Base-by-base conservation (phyloP, 2,329 filamentous ascomycete genomes). In the Claviceps spartinae region DNA sequence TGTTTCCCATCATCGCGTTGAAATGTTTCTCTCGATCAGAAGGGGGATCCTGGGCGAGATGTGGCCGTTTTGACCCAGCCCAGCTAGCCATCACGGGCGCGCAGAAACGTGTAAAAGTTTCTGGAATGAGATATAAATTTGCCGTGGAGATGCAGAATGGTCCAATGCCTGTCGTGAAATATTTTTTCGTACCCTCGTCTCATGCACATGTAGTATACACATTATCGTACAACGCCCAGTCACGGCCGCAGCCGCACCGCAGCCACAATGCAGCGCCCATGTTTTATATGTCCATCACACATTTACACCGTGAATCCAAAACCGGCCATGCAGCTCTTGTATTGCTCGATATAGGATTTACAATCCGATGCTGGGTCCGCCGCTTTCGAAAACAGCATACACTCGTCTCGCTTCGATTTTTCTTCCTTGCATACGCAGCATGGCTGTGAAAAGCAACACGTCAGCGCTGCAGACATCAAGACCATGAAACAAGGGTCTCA, bases 351-450 rank as follows among this genome's bases (percentile, higher is more conserved):
- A 56, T 88, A 78, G 49, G 83, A 78, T 68, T 83, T 78, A 77
- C 93, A 98, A 62, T 94, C 89, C 63, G 81, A 77, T 61, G 87
- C 79, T 41, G 93, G 88, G 65, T 96, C 85, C 63, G 83, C 77
- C 55, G 86, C 78, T 56, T 81, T 89, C 52, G 88, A 95, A 74
- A 97, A 96, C 52, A 98, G 86, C 91, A 98, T 97, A 76, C 93
- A 98, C 71, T 98, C 90, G 72, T 98, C 93, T 57, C 93, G 88
- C 60, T 79, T 79, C 41, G 87, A 77, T 70, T 98, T 98, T 69
- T 98, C 89, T 45, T 93, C 82, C 66, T 90, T 96, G 81, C 93
- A 98, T 34, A 97, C 93, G 67, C 93, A 97, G 79, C 93, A 97
- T 44, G 91, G 91, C 88, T 96, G 63, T 54, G 7, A n/a, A 5